A percentile compares a stretch with the other conserved stretches of the same genome.
Evolutionary conservation across 306 rosid species (phyloP).

Genomic region (Sophora flavescens): DNA sequence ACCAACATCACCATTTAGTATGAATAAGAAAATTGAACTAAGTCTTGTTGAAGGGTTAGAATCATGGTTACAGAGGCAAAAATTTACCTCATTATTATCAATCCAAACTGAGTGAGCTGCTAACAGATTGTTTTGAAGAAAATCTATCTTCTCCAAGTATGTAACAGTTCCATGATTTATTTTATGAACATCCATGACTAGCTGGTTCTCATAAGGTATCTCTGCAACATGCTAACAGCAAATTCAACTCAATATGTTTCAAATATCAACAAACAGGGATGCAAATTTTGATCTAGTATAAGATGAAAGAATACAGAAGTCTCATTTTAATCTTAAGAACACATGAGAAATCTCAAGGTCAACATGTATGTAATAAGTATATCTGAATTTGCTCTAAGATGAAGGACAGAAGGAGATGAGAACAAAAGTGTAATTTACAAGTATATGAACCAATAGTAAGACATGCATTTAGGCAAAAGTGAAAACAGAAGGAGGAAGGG

Average conservation of each 20-base stretch:
- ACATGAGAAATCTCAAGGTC: conserved; percentile 15
- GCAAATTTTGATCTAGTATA: conserved; percentile 11
- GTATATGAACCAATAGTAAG: too few species aligned
- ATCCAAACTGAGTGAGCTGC: conserved; percentile 91
- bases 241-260: conserved; percentile 32
- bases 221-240: conserved; percentile 85
- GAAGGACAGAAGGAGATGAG: neutral
- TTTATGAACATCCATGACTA: conserved; percentile 67
- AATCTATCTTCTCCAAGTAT: conserved; percentile 71
- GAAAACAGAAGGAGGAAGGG: too few species aligned
- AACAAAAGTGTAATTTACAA: too few species aligned
- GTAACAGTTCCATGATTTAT: conserved; percentile 83
- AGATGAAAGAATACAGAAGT: neutral
- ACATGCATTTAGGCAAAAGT: too few species aligned
- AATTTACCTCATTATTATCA: conserved; percentile 67
- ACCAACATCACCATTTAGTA: neutral
- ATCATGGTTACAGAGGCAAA: conserved; percentile 18
- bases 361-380: neutral
- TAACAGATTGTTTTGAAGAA: conserved; percentile 75
- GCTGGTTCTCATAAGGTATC: conserved; percentile 83
- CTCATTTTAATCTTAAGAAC: conserved; percentile 2
- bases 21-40: conserved; percentile 23
- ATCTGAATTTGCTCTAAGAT: conserved; percentile 9
- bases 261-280: conserved; percentile 1
- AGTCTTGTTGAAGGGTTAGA: conserved; percentile 15